Evolutionary conservation across 2,329 filamentous ascomycete genomes (phyloP).

Genomic region (Coniella vitis): DNA sequence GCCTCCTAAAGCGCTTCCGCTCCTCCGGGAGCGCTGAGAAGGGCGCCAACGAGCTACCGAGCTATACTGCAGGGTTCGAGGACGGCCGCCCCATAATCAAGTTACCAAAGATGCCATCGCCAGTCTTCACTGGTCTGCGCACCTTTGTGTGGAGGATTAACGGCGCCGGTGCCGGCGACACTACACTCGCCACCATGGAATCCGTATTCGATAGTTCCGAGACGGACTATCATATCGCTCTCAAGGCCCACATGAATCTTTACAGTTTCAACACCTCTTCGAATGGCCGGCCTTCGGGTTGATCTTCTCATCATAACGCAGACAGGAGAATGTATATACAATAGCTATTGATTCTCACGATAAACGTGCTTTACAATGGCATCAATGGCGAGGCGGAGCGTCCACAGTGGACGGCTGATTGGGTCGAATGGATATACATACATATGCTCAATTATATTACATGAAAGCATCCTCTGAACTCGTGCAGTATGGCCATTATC

Average conservation of each 20-base stretch:
- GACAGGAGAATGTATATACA: too few relatives aligned
- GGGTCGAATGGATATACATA: too few relatives aligned
- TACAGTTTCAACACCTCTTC: background rate
- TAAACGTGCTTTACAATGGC: too few relatives aligned
- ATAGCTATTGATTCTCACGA: too few relatives aligned
- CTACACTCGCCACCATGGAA: background rate
- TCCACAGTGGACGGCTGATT: too few relatives aligned
- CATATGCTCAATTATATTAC: too few relatives aligned
- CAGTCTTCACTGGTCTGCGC: slow-evolving; percentile 13
- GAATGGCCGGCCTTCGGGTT: background rate
- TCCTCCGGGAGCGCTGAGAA: background rate
- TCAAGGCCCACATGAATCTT: background rate
- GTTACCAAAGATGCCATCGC: slow-evolving; percentile 13
- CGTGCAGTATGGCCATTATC: too few relatives aligned
- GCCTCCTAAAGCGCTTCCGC: slow-evolving; percentile 5
- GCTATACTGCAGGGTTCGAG: slow-evolving; percentile 3
- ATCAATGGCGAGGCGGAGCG: too few relatives aligned
- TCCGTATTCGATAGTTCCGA: background rate
- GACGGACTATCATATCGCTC: slow-evolving; percentile 2
- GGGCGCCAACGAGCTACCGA: slow-evolving; percentile 7
- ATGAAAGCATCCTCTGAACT: too few relatives aligned
- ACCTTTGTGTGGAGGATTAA: slow-evolving; percentile 1
- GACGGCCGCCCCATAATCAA: slow-evolving; percentile 1
- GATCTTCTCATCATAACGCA: too few relatives aligned
- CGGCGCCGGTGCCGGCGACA: background rate